These are phyloP conservation scores for Corylus avellana DNA, from an alignment of 306 rosid species.

Conservation along the genomic window DNA sequence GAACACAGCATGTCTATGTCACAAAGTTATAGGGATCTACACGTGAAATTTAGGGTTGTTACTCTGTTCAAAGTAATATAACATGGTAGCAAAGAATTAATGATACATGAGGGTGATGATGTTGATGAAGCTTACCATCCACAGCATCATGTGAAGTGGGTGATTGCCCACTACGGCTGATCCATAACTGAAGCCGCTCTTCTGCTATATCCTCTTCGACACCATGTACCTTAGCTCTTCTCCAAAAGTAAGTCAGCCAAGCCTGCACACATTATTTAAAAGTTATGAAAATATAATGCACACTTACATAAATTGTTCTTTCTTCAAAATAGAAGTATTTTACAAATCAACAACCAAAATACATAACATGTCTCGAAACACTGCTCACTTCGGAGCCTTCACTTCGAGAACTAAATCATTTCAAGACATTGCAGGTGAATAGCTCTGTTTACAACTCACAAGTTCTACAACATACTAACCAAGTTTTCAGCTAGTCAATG, in stretches of 20 bases:
- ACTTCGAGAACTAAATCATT: background rate
- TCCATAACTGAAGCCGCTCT: constrained; percentile 88
- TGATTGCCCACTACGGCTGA: constrained; percentile 65
- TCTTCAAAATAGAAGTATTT: constrained; percentile 4
- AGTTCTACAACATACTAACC: background rate
- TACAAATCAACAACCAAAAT: constrained; percentile 14
- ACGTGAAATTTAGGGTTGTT: background rate
- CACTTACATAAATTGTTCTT: background rate
- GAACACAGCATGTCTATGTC: background rate
- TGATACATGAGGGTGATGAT: constrained; percentile 5
- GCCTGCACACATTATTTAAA: constrained; percentile 47
- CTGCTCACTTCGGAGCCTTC: constrained; percentile 21
- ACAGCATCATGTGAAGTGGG: constrained; percentile 96
- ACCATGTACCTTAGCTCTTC: constrained; percentile 84
- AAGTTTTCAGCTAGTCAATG: constrained; percentile 8
- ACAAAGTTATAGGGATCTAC: background rate
- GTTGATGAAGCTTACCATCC: constrained; percentile 60
- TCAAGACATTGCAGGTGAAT: background rate
- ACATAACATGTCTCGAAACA: constrained; percentile 18
- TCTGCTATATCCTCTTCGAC: constrained; percentile 94
- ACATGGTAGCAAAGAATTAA: background rate
- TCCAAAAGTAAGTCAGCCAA: constrained; percentile 93
- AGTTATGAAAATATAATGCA: background rate
- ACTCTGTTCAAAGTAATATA: constrained; percentile 14
- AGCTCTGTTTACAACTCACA: background rate